A percentile compares a stretch with the other conserved stretches of the same genome.
Conservation (phyloP, 2,329 filamentous ascomycete genomes). For the Aspergillus awamori region DNA sequence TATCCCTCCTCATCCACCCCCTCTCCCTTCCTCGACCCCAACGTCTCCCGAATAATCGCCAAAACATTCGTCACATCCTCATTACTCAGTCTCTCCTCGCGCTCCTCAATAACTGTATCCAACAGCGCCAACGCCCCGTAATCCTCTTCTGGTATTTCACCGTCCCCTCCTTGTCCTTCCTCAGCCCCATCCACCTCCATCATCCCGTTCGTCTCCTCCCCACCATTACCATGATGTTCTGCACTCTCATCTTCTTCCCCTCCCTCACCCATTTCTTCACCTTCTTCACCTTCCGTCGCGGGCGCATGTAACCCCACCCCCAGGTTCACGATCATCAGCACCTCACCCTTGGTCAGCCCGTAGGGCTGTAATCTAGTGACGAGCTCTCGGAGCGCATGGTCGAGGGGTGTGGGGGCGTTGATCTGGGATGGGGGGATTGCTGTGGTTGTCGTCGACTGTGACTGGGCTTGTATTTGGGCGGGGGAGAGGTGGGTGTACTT, state of each 20-base stretch:
- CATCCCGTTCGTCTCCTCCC: conserved; percentile 10
- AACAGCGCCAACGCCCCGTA: conserved; percentile 42
- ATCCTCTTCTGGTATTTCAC: conserved; percentile 28
- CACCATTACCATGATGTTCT: conserved; percentile 7
- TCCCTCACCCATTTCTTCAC: conserved; percentile 21
- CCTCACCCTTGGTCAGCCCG: conserved; percentile 50
- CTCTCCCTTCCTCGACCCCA: conserved; percentile 22
- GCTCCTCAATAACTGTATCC: conserved; percentile 47
- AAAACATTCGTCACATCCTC: conserved; percentile 42
- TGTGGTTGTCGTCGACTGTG: neutral
- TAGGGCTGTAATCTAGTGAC: conserved; percentile 43
- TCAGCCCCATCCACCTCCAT: conserved; percentile 20
- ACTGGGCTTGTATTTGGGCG: conserved; percentile 5
- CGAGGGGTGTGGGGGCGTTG: conserved; percentile 35
- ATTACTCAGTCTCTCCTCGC: conserved; percentile 43
- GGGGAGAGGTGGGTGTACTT: conserved; percentile 29
- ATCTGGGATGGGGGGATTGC: conserved; percentile 15
- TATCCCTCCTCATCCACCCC: neutral
- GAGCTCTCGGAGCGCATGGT: conserved; percentile 41
- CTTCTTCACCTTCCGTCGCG: conserved; percentile 20
- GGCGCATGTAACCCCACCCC: conserved; percentile 39
- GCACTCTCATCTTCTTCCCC: conserved; percentile 7
- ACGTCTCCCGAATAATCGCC: conserved; percentile 38
- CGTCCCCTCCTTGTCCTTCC: conserved; percentile 18
- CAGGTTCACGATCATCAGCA: conserved; percentile 50